phyloP scores from a whole-genome alignment of 495 filamentous ascomycete genomes.

The Jackrogersella minutella region DNA sequence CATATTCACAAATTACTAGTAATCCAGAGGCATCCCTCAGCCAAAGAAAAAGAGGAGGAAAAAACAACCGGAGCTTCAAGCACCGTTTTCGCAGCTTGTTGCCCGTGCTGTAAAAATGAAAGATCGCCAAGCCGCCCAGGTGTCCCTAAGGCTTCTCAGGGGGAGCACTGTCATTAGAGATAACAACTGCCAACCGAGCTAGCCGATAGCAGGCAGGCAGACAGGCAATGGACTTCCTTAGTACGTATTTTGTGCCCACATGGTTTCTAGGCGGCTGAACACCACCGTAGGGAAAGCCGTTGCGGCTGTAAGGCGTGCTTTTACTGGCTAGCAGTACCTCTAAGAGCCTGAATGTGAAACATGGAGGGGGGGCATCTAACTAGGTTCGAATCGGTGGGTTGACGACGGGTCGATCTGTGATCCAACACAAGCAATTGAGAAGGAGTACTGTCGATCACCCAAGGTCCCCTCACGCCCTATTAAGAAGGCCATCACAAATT shows the following conservation, averaged over 20 bases:
- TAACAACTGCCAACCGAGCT: slow-evolving; percentile 10
- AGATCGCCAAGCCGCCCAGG: slow-evolving; percentile 22
- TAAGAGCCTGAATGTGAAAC: slow-evolving; percentile 34
- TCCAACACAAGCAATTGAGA: slow-evolving; percentile 21
- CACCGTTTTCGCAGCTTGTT: slow-evolving; percentile 21
- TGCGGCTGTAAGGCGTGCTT: slow-evolving; percentile 11
- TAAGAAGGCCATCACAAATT: slow-evolving; percentile 19
- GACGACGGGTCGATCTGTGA: slow-evolving; percentile 23
- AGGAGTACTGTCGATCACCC: slow-evolving; percentile 11
- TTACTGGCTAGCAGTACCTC: slow-evolving; percentile 21
- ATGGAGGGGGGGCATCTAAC: slow-evolving; percentile 14
- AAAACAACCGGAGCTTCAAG: slow-evolving; percentile 30
- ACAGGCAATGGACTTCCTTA: slow-evolving; percentile 16
- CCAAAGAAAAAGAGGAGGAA: too few species aligned
- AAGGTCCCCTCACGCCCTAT: slow-evolving; percentile 9
- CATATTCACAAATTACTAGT: neutral
- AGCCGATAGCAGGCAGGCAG: neutral
- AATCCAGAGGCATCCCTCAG: slow-evolving; percentile 10
- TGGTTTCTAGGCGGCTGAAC: slow-evolving; percentile 19
- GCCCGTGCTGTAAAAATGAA: neutral
- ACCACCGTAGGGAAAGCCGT: slow-evolving; percentile 18
- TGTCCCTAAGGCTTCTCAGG: neutral
- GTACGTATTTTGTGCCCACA: neutral
- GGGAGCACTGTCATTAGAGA: slow-evolving; percentile 8
- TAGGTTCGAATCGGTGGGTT: slow-evolving; percentile 26